phyloP scores from a whole-genome alignment of 257 asterid species.

The Primulina huaijiensis region DNA sequence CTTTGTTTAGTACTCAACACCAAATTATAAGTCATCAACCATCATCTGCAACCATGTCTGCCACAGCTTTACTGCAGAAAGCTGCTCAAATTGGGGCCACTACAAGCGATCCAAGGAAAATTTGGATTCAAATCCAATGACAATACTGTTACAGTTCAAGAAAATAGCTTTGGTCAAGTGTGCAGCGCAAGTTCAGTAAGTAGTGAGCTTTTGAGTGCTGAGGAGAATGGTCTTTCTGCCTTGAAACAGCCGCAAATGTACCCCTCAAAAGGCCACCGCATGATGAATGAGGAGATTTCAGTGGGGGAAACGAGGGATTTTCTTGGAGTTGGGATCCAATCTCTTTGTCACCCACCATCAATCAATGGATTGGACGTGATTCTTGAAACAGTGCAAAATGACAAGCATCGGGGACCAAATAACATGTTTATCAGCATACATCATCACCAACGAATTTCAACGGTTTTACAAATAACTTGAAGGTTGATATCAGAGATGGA shows the following conservation, averaged over 20 bases:
- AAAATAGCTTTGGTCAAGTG: conserved; percentile 42
- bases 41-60: conserved; percentile 53
- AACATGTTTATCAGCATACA: too few relatives aligned
- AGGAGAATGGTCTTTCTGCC: conserved; percentile 40
- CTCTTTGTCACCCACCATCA: conserved; percentile 76
- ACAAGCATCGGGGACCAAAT: neutral
- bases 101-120: conserved; percentile 45
- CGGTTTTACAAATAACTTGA: conserved; percentile 12
- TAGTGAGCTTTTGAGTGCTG: conserved; percentile 38
- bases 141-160: conserved; percentile 21
- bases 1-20: conserved; percentile 53
- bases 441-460: too few relatives aligned
- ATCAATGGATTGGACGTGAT: conserved; percentile 87
- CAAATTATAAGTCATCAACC: conserved; percentile 29
- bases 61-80: conserved; percentile 80
- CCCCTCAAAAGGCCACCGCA: conserved; percentile 51
- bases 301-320: conserved; percentile 89
- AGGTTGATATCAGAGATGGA: conserved; percentile 20
- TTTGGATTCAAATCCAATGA: conserved; percentile 39
- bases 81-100: conserved; percentile 77
- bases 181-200: conserved; percentile 40
- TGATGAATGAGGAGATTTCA: conserved; percentile 32
- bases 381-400: neutral
- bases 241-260: conserved; percentile 48
- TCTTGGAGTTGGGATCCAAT: conserved; percentile 82